Conservation (phyloP, 805 yeast genomes). For the Saturnispora quitensis region DNA sequence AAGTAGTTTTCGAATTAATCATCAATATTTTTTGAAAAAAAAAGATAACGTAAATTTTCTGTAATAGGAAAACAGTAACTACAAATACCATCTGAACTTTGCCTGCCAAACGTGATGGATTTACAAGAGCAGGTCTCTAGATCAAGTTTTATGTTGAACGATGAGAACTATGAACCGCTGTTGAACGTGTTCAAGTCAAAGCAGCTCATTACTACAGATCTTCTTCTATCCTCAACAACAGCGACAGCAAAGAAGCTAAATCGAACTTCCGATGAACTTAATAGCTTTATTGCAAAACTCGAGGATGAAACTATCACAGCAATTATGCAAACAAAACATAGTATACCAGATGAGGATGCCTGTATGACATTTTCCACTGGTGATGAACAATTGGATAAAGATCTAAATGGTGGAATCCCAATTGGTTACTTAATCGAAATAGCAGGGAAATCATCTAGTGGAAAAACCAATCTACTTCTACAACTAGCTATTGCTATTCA, state of each 20-base stretch:
- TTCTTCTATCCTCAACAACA: conserved; percentile 30
- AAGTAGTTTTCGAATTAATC: too few species aligned
- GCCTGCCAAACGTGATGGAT: conserved; percentile 7
- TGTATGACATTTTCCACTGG: conserved; percentile 40
- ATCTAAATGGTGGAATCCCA: conserved; percentile 44
- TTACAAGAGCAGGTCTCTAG: neutral
- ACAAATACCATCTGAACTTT: neutral
- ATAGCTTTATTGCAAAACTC: conserved; percentile 14
- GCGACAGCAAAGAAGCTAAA: conserved; percentile 28
- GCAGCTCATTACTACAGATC: conserved; percentile 32
- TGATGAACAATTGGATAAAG: conserved; percentile 38
- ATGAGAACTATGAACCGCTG: conserved; percentile 23
- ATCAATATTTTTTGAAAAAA: neutral
- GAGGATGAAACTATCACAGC: conserved; percentile 6
- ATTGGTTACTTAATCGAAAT: conserved; percentile 58
- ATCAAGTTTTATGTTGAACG: conserved; percentile 14
- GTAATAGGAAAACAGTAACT: neutral
- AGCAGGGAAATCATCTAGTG: conserved; percentile 77
- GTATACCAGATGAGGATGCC: neutral
- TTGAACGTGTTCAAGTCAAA: conserved; percentile 21
- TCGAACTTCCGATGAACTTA: conserved; percentile 27
- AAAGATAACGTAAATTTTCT: neutral
- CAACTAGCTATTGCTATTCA: conserved; percentile 58
- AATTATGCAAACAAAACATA: neutral
- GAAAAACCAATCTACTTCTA: conserved; percentile 73